Conservation (phyloP, 768 basidiomycete species). For the Auriscalpium microsporum region DNA sequence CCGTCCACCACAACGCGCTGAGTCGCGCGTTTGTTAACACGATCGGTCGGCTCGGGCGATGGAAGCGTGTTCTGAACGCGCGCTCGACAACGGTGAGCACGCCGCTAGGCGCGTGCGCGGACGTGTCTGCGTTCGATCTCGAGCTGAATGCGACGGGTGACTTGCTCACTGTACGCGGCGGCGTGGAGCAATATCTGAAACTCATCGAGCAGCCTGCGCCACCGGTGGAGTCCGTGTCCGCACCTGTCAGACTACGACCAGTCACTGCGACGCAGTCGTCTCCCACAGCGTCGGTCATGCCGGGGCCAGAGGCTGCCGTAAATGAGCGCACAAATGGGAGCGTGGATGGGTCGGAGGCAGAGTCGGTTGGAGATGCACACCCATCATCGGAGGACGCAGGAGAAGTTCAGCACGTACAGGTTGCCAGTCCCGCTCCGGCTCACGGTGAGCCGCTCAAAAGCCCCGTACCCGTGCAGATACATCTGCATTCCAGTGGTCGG, state of each 20-base stretch:
- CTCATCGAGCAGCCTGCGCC: conserved; percentile 33
- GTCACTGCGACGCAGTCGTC: not conserved
- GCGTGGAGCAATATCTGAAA: conserved; percentile 59
- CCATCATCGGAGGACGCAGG: not conserved
- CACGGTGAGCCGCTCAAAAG: not conserved
- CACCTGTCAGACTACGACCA: not conserved
- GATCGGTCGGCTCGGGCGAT: conserved; percentile 71
- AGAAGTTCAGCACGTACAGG: not conserved
- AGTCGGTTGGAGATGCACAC: not conserved
- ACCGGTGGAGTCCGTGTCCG: conserved; percentile 1
- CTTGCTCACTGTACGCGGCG: conserved; percentile 50
- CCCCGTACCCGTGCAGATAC: not conserved
- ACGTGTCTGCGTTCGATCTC: conserved; percentile 64
- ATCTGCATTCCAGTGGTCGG: not conserved
- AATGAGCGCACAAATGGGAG: not conserved
- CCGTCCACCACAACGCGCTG: conserved; percentile 53
- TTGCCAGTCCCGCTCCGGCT: not conserved
- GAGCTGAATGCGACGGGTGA: conserved; percentile 55
- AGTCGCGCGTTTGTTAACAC: conserved; percentile 76
- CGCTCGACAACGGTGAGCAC: conserved; percentile 27
- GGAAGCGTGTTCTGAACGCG: conserved; percentile 69
- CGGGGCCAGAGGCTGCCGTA: not conserved
- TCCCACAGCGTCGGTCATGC: too few relatives aligned
- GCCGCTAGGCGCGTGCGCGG: conserved; percentile 27
- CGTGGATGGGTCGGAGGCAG: not conserved